phyloP scores from a whole-genome alignment of 768 basidiomycete genomes.

The Infundibulicybe gibba region DNA sequence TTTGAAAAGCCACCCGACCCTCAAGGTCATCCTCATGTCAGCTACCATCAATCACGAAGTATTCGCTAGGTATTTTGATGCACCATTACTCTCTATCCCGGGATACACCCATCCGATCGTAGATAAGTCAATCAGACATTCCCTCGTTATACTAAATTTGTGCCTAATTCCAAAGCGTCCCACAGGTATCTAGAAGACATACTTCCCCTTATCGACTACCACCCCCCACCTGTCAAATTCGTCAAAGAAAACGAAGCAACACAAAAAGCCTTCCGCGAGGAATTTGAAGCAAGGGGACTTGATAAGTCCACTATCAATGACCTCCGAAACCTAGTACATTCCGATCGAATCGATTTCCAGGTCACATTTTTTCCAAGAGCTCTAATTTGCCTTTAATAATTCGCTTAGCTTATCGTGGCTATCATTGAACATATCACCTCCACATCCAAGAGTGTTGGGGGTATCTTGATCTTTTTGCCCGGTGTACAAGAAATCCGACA shows the following conservation, averaged over 20 bases:
- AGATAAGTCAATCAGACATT: conserved; percentile 52
- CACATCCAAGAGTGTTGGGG: conserved; percentile 46
- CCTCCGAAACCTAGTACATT: conserved; percentile 56
- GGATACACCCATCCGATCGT: conserved; percentile 77
- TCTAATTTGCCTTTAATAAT: background rate
- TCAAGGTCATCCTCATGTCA: conserved; percentile 89
- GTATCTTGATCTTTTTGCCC: conserved; percentile 85
- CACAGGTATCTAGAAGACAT: conserved; percentile 81
- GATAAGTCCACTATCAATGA: conserved; percentile 45
- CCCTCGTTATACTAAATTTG: background rate
- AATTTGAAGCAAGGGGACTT: conserved; percentile 51
- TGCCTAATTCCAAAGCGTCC: background rate
- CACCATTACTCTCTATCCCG: conserved; percentile 81
- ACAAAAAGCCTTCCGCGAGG: conserved; percentile 40
- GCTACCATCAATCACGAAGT: conserved; percentile 91
- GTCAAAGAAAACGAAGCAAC: conserved; percentile 43
- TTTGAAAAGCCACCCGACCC: conserved; percentile 51
- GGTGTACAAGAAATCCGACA: conserved; percentile 86
- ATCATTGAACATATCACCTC: conserved; percentile 62
- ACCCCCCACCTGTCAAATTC: conserved; percentile 33
- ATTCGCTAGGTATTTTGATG: conserved; percentile 83
- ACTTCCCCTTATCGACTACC: conserved; percentile 54
- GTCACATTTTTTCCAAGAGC: conserved; percentile 28
- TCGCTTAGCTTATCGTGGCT: conserved; percentile 56
- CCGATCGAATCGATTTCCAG: conserved; percentile 72